Evolutionary conservation across 169 alveolate genomes (phyloP).

Genomic region (Plasmodium yoelii): DNA sequence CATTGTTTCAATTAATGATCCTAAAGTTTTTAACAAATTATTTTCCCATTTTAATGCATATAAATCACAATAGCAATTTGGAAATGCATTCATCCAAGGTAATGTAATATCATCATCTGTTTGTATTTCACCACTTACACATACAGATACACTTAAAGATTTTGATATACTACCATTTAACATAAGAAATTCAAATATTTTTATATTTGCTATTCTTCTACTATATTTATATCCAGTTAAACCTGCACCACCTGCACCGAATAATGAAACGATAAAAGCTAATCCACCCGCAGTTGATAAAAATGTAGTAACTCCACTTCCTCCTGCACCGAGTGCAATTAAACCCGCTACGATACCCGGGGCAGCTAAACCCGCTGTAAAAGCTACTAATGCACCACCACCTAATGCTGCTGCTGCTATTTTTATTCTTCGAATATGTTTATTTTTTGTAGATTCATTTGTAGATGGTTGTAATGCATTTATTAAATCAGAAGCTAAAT

Average conservation of each 20-base stretch:
- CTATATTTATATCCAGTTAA: slow-evolving; percentile 87
- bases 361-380: slow-evolving; percentile 92
- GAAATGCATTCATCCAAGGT: slow-evolving; percentile 86
- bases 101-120: slow-evolving; percentile 80
- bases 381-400: slow-evolving; percentile 89
- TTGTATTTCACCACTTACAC: slow-evolving; percentile 85
- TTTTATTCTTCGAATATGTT: slow-evolving; percentile 79
- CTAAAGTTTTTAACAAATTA: slow-evolving; percentile 78
- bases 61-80: slow-evolving; percentile 82
- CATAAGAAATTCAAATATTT: slow-evolving; percentile 84
- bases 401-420: slow-evolving; percentile 90
- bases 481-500: slow-evolving; percentile 83
- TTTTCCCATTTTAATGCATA: slow-evolving; percentile 86
- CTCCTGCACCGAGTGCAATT: slow-evolving; percentile 84
- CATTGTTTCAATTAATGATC: slow-evolving; percentile 79
- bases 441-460: slow-evolving; percentile 78
- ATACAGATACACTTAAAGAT: slow-evolving; percentile 84
- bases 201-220: slow-evolving; percentile 83
- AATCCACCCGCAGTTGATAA: slow-evolving; percentile 88
- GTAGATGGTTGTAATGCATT: slow-evolving; percentile 80
- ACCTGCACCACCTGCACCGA: slow-evolving; percentile 90
- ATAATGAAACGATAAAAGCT: slow-evolving; percentile 84
- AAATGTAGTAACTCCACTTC: slow-evolving; percentile 85
- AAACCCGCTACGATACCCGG: slow-evolving; percentile 92
- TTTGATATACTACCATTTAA: slow-evolving; percentile 83